phyloP scores from a whole-genome alignment of 2,329 filamentous ascomycete genomes.

The Aspergillus uvarum region DNA sequence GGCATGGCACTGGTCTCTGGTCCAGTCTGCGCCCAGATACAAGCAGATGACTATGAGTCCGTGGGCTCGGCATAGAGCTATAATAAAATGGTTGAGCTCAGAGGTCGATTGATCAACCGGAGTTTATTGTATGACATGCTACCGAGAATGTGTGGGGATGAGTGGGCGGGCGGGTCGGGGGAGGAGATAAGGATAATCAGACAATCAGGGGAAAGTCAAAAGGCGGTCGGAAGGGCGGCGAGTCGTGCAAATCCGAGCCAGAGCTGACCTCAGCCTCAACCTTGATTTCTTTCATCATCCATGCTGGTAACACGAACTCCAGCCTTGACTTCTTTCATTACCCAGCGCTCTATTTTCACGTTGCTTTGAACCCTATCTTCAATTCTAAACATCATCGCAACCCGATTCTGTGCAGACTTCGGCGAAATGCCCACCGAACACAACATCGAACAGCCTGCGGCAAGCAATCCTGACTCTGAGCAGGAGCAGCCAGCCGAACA shows the following conservation, averaged over 20 bases:
- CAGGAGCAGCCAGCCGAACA: constrained; percentile 11
- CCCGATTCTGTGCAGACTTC: neutral
- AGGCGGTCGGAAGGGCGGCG: constrained; percentile 6
- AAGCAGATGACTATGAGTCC: neutral
- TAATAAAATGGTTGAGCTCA: neutral
- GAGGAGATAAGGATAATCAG: neutral
- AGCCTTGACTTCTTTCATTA: neutral
- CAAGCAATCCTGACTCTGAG: constrained; percentile 17
- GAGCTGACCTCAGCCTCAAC: neutral
- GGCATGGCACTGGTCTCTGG: neutral
- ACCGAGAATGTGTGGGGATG: neutral
- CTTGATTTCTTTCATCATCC: neutral
- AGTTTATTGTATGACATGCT: neutral
- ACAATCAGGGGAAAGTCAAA: neutral
- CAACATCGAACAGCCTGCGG: constrained; percentile 7
- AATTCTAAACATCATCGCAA: neutral
- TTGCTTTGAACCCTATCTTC: neutral
- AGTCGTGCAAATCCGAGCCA: neutral
- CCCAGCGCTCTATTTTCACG: neutral
- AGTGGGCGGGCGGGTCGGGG: neutral
- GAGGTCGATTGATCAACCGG: neutral
- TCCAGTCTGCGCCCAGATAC: neutral
- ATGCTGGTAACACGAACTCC: neutral
- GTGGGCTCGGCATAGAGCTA: neutral
- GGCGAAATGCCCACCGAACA: constrained; percentile 15